Percentiles rank a stretch among this genome's conserved stretches.
These are phyloP conservation scores for Coleophoma eucalyptorum DNA, from an alignment of 2,329 filamentous ascomycete genomes.

Conservation along the genomic window DNA sequence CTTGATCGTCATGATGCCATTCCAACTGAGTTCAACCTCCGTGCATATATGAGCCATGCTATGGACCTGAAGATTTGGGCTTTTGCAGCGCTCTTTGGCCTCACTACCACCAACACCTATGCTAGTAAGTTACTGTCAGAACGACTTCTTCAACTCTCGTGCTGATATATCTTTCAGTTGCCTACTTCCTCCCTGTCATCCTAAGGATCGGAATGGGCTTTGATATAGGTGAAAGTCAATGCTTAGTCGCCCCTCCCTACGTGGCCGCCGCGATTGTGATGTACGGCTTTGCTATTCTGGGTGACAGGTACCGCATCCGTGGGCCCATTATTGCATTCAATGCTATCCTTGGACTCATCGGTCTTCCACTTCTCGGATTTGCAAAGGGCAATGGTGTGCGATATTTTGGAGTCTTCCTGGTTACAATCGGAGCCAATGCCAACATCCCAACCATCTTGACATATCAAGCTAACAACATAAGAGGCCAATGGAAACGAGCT, in stretches of 20 bases:
- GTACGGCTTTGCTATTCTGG: slow-evolving; percentile 39
- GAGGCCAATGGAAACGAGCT: slow-evolving; percentile 85
- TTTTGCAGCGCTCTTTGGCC: slow-evolving; percentile 58
- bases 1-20: slow-evolving; percentile 51
- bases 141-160: background rate
- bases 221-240: slow-evolving; percentile 44
- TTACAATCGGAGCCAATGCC: slow-evolving; percentile 53
- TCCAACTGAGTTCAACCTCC: slow-evolving; percentile 41
- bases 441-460: slow-evolving; percentile 73
- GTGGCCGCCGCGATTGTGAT: slow-evolving; percentile 42
- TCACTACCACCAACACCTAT: slow-evolving; percentile 69
- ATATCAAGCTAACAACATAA: slow-evolving; percentile 83
- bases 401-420: slow-evolving; percentile 50
- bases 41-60: slow-evolving; percentile 41
- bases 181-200: slow-evolving; percentile 77
- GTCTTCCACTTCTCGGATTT: slow-evolving; percentile 40
- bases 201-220: slow-evolving; percentile 54
- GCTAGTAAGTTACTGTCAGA: slow-evolving; percentile 32
- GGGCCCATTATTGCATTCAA: slow-evolving; percentile 19
- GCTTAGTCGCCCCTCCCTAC: slow-evolving; percentile 50
- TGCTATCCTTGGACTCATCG: slow-evolving; percentile 44
- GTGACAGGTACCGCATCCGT: slow-evolving; percentile 47
- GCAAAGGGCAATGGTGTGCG: slow-evolving; percentile 41
- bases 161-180: slow-evolving; percentile 33
- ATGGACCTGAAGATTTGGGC: slow-evolving; percentile 57